Evolutionary conservation across 1,284 basidiomycete species (phyloP).

Genomic region (Heliocybe sulcata): DNA sequence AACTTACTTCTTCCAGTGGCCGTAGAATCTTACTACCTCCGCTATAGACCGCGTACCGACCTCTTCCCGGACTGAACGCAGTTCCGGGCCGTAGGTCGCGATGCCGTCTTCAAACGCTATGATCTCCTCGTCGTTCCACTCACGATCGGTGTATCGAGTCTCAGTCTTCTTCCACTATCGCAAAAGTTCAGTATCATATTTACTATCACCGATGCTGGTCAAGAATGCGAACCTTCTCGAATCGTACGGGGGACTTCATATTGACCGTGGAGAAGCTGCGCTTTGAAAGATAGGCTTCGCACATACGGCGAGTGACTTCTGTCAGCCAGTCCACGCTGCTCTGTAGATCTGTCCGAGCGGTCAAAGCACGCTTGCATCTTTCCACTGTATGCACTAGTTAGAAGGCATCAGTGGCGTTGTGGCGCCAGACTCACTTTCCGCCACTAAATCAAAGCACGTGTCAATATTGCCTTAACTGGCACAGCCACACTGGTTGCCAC

Average conservation of each 20-base stretch:
- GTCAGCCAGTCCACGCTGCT: slow-evolving; percentile 72
- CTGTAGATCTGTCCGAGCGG: slow-evolving; percentile 38
- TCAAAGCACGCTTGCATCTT: slow-evolving; percentile 44
- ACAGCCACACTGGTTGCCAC: slow-evolving; percentile 13
- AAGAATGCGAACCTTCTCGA: slow-evolving; percentile 52
- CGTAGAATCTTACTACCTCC: slow-evolving; percentile 81
- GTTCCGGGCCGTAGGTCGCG: slow-evolving; percentile 63
- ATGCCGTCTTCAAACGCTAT: slow-evolving; percentile 75
- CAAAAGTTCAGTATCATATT: slow-evolving; percentile 4
- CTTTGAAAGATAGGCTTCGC: slow-evolving; percentile 50
- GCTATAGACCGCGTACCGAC: slow-evolving; percentile 62
- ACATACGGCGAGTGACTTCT: slow-evolving; percentile 61
- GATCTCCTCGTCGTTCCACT: slow-evolving; percentile 68
- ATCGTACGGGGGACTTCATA: slow-evolving; percentile 49
- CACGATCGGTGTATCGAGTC: slow-evolving; percentile 56
- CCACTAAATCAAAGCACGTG: slow-evolving; percentile 26
- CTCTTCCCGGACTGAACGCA: slow-evolving; percentile 71
- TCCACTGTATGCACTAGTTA: slow-evolving; percentile 41
- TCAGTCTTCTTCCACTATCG: slow-evolving; percentile 70
- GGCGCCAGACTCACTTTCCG: slow-evolving; percentile 32
- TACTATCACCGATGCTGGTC: too few species aligned
- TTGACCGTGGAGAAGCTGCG: slow-evolving; percentile 50
- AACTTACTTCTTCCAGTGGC: slow-evolving; percentile 76
- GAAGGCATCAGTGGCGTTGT: slow-evolving; percentile 5
- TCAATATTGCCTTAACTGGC: slow-evolving; percentile 9